phyloP scores from a whole-genome alignment of 2,329 filamentous ascomycete species.

The Fusarium austroafricanum region DNA sequence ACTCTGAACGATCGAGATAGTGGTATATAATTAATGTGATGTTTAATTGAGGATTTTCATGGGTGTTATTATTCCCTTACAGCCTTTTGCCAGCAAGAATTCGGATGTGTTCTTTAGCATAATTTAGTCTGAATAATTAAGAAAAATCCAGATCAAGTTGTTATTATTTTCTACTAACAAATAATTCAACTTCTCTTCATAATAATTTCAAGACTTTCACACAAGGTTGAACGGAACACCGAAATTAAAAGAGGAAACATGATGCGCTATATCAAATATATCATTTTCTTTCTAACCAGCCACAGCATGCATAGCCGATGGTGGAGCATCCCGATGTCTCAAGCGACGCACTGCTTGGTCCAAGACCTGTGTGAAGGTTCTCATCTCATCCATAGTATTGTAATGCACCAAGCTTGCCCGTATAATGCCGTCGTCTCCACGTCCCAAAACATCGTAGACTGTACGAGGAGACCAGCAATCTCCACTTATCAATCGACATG shows the following conservation, averaged over 20 bases:
- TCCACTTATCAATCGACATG: slow-evolving; percentile 1
- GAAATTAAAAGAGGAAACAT: not conserved
- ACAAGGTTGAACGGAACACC: not conserved
- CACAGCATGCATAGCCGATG: not conserved
- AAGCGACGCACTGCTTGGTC: slow-evolving; percentile 1
- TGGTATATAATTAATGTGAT: too few species aligned
- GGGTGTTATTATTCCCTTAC: too few species aligned
- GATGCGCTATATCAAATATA: too few species aligned
- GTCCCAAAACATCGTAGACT: slow-evolving; percentile 15
- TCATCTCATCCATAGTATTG: slow-evolving; percentile 19
- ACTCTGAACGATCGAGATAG: too few species aligned
- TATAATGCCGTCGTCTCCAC: slow-evolving; percentile 10
- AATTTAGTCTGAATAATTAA: too few species aligned
- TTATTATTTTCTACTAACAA: too few species aligned
- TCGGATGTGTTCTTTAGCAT: too few species aligned
- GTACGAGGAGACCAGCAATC: slow-evolving; percentile 18
- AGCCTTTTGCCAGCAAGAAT: too few species aligned
- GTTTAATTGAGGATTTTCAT: too few species aligned
- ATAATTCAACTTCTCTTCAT: too few species aligned
- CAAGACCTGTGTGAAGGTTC: not conserved
- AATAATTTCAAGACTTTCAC: not conserved
- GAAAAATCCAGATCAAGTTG: too few species aligned
- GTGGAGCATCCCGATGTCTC: not conserved
- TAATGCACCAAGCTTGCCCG: slow-evolving; percentile 20
- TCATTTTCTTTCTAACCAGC: not conserved